These are phyloP conservation scores for Lecanicillium sp. DNA, from an alignment of 2,329 filamentous ascomycete species.

Conservation along the genomic window DNA sequence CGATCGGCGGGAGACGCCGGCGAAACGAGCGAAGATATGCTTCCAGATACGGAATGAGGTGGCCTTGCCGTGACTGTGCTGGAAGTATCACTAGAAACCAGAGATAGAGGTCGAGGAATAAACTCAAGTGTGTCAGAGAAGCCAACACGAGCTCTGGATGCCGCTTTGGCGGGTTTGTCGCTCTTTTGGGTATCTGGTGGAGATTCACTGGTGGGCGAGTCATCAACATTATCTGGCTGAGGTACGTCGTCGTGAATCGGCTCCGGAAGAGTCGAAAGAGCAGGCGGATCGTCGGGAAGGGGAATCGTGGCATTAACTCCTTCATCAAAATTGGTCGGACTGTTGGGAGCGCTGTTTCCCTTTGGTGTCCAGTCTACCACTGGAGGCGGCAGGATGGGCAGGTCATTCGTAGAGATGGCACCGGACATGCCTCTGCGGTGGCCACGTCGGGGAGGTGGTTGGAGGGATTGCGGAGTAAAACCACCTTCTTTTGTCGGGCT, in stretches of 20 bases:
- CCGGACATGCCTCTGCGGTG: conserved; percentile 67
- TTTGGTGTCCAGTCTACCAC: conserved; percentile 42
- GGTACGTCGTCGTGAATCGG: conserved; percentile 7
- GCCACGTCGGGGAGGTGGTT: conserved; percentile 47
- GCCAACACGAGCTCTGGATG: conserved; percentile 59
- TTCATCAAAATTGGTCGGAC: conserved; percentile 40
- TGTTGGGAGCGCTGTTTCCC: conserved; percentile 57
- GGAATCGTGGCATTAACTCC: conserved; percentile 8
- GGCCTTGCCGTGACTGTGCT: conserved; percentile 64
- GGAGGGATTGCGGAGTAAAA: conserved; percentile 47
- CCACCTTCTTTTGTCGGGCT: conserved; percentile 61
- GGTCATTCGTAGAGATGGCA: conserved; percentile 76
- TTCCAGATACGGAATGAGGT: conserved; percentile 68
- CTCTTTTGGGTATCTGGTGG: conserved; percentile 15
- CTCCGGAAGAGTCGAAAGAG: conserved; percentile 9
- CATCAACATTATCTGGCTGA: conserved; percentile 11
- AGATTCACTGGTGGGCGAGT: conserved; percentile 11
- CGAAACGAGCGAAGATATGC: conserved; percentile 70
- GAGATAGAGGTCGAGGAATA: conserved; percentile 72
- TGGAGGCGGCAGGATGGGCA: conserved; percentile 59
- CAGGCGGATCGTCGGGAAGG: conserved; percentile 5
- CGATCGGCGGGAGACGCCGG: conserved; percentile 35
- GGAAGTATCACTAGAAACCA: conserved; percentile 77
- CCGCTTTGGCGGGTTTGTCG: conserved; percentile 20
- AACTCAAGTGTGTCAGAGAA: conserved; percentile 82